Evolutionary conservation across 2,329 filamentous ascomycete genomes (phyloP).

Genomic region (Colletotrichum sp.): DNA sequence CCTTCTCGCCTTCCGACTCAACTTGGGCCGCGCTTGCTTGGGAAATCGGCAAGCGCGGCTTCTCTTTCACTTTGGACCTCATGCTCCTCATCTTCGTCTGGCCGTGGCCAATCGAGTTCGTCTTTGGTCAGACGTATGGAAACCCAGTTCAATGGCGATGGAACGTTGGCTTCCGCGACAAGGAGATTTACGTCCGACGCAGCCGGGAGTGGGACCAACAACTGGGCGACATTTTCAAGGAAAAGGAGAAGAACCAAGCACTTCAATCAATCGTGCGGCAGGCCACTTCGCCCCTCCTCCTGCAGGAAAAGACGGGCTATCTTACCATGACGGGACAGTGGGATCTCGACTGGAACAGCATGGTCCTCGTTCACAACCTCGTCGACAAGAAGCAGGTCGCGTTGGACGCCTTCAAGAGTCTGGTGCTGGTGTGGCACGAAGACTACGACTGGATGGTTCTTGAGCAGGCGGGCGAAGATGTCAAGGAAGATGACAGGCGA

Average conservation of each 20-base stretch:
- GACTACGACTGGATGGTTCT: slow-evolving; percentile 76
- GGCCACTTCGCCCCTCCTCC: slow-evolving; percentile 70
- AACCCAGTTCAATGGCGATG: slow-evolving; percentile 78
- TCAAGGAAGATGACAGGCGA: slow-evolving; percentile 66
- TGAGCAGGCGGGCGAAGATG: slow-evolving; percentile 53
- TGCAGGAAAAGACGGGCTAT: slow-evolving; percentile 85
- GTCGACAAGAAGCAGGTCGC: slow-evolving; percentile 66
- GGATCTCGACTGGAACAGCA: slow-evolving; percentile 85
- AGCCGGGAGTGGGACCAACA: slow-evolving; percentile 75
- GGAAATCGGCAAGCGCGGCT: slow-evolving; percentile 64
- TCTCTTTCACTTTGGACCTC: slow-evolving; percentile 78
- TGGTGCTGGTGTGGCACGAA: slow-evolving; percentile 72
- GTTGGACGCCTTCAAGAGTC: slow-evolving; percentile 72
- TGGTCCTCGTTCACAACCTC: slow-evolving; percentile 75
- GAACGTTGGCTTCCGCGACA: slow-evolving; percentile 75
- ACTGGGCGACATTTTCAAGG: slow-evolving; percentile 60
- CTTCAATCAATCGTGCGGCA: slow-evolving; percentile 68
- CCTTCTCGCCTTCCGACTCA: slow-evolving; percentile 63
- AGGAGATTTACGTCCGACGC: slow-evolving; percentile 82
- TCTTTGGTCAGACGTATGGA: slow-evolving; percentile 60
- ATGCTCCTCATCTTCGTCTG: slow-evolving; percentile 70
- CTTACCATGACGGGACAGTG: slow-evolving; percentile 84
- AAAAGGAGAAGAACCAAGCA: slow-evolving; percentile 56
- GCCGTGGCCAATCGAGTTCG: slow-evolving; percentile 78
- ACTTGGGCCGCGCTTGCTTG: slow-evolving; percentile 61